phyloP scores from a whole-genome alignment of 345 rosid species.

The Salix udensis region DNA sequence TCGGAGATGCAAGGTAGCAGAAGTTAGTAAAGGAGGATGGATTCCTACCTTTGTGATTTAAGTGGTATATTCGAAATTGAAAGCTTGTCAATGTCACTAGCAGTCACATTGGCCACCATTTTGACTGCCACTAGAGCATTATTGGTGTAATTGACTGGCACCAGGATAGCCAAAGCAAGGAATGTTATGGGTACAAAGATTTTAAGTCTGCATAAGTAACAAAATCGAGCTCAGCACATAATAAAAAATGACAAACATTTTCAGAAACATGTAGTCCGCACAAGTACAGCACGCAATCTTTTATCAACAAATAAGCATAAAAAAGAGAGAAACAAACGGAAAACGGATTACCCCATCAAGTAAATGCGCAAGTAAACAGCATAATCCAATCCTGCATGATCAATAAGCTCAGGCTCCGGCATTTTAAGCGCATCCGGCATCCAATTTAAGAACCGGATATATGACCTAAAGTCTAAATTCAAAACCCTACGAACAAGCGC shows the following conservation, averaged over 20 bases:
- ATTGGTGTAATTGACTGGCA: conserved; percentile 77
- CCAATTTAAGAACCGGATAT: conserved; percentile 78
- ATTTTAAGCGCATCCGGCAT: conserved; percentile 86
- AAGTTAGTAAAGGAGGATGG: not conserved
- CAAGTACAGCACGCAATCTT: not conserved
- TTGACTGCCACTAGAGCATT: conserved; percentile 35
- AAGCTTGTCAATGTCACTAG: conserved; percentile 84
- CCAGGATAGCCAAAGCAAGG: conserved; percentile 72
- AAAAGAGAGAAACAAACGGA: not conserved
- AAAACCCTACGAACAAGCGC: conserved; percentile 56
- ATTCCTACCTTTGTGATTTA: conserved; percentile 55
- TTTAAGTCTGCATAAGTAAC: conserved; percentile 55
- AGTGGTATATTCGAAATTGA: conserved; percentile 75
- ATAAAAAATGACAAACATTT: not conserved
- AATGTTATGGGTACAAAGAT: conserved; percentile 74
- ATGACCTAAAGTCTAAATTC: conserved; percentile 64
- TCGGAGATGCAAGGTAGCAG: not conserved
- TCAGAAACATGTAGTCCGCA: not conserved
- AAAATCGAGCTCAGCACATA: conserved; percentile 8
- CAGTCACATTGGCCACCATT: conserved; percentile 48
- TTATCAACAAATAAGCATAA: not conserved
- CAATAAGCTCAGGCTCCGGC: conserved; percentile 96
- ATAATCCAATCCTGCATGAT: conserved; percentile 96
- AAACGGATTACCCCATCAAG: conserved; percentile 64
- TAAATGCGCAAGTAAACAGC: conserved; percentile 89